Conservation (phyloP, 2,329 filamentous ascomycete genomes). For the Xylaria hypoxylon region DNA sequence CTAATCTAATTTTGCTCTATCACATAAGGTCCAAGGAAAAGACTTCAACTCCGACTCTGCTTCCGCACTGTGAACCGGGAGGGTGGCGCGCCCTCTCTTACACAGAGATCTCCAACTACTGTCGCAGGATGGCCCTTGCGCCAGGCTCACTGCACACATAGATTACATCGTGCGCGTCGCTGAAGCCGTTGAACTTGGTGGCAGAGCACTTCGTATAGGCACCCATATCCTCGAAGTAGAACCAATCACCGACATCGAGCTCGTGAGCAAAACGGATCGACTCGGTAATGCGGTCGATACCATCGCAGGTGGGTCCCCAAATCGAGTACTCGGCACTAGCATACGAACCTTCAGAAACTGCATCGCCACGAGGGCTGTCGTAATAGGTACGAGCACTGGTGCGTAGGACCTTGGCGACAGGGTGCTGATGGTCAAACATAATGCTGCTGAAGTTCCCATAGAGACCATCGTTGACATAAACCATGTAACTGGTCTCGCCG, state of each 20-base stretch:
- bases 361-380: constrained; percentile 63
- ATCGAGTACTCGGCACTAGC: constrained; percentile 86
- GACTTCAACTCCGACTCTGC: background rate
- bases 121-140: constrained; percentile 75
- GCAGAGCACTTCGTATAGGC: constrained; percentile 99
- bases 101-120: constrained; percentile 38
- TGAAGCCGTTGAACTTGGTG: constrained; percentile 97
- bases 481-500: constrained; percentile 84
- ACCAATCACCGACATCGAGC: constrained; percentile 94
- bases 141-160: constrained; percentile 96
- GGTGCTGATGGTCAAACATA: constrained; percentile 98
- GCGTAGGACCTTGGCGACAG: constrained; percentile 83
- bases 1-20: constrained; percentile 35
- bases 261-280: constrained; percentile 80
- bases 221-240: constrained; percentile 99
- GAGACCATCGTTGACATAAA: constrained; percentile 96
- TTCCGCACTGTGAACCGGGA: constrained; percentile 11
- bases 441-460: constrained; percentile 99
- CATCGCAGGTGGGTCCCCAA: constrained; percentile 98
- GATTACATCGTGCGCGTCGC: constrained; percentile 89
- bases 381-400: constrained; percentile 69
- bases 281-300: constrained; percentile 92
- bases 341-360: constrained; percentile 54
- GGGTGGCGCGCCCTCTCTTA: background rate
- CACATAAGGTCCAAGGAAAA: background rate